These are phyloP conservation scores for Pyrenophora seminiperda DNA, from an alignment of 2,329 filamentous ascomycete genomes.

Conservation along the genomic window DNA sequence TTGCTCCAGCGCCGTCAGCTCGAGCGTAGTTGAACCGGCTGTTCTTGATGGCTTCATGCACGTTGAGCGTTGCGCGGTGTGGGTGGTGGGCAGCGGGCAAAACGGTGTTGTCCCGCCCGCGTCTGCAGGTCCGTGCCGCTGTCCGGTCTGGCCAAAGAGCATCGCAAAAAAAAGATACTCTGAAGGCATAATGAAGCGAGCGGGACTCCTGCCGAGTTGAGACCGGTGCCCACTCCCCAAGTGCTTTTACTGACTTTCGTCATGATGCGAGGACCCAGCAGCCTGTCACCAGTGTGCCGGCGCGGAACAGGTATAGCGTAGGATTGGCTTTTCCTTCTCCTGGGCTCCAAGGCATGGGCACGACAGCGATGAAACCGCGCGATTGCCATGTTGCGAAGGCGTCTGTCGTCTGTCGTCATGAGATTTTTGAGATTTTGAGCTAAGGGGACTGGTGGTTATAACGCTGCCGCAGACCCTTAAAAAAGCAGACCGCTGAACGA, in stretches of 20 bases:
- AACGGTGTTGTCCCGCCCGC: constrained; percentile 35
- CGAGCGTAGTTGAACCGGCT: constrained; percentile 20
- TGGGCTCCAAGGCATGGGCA: constrained; percentile 20
- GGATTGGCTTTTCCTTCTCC: constrained; percentile 18
- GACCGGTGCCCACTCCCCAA: constrained; percentile 23
- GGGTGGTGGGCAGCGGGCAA: constrained; percentile 11
- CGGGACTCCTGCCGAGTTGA: constrained; percentile 28
- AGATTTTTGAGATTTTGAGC: not conserved
- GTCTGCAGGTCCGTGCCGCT: constrained; percentile 38
- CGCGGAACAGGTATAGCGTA: constrained; percentile 22
- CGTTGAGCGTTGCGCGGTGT: constrained; percentile 28
- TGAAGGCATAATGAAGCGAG: constrained; percentile 4
- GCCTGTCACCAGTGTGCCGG: constrained; percentile 31
- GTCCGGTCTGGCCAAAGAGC: constrained; percentile 16
- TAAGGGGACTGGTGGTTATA: not conserved
- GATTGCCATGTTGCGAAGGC: not conserved
- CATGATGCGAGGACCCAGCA: constrained; percentile 43
- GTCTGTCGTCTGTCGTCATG: constrained; percentile 1
- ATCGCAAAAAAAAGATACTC: constrained; percentile 12
- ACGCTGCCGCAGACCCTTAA: constrained; percentile 13
- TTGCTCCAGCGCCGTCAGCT: constrained; percentile 9
- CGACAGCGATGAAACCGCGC: constrained; percentile 16
- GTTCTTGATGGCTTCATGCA: constrained; percentile 35
- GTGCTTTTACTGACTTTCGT: constrained; percentile 30
- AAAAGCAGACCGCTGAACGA: constrained; percentile 17